A percentile compares a stretch with the other conserved stretches of the same genome.
Conservation (phyloP, 768 basidiomycete species). For the Xerocomellus dryophilus region DNA sequence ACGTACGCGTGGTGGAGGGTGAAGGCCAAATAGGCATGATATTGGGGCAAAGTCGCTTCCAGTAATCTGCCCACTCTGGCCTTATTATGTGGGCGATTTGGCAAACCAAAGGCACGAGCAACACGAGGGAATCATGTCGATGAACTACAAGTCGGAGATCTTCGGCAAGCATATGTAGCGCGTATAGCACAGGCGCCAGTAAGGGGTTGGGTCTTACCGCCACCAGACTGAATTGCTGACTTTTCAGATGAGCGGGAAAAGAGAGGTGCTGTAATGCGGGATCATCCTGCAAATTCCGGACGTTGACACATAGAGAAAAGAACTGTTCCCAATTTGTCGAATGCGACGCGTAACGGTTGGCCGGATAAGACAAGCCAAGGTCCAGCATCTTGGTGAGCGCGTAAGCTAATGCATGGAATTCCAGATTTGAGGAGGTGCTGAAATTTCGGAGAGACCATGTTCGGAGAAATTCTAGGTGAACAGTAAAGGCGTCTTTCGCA, state of each 20-base stretch:
- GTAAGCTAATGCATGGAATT: conserved; percentile 55
- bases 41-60: conserved; percentile 77
- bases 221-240: conserved; percentile 24
- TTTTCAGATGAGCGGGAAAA: conserved; percentile 33
- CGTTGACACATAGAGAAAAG: conserved; percentile 39
- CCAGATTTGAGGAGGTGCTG: conserved; percentile 42
- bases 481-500: conserved; percentile 47
- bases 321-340: conserved; percentile 49
- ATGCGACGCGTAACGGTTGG: conserved; percentile 11
- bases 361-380: conserved; percentile 29
- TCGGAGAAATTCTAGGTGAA: conserved; percentile 56
- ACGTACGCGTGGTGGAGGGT: conserved; percentile 33
- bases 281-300: conserved; percentile 56
- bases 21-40: conserved; percentile 60
- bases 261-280: conserved; percentile 48
- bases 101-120: conserved; percentile 63
- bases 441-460: conserved; percentile 52
- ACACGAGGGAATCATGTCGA: conserved; percentile 51
- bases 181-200: conserved; percentile 61
- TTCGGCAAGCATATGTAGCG: conserved; percentile 78
- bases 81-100: conserved; percentile 59
- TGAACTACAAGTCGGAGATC: conserved; percentile 58
- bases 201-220: conserved; percentile 40
- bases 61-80: conserved; percentile 90
- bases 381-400: conserved; percentile 52